Percentiles rank a stretch among this genome's conserved stretches.
These are phyloP conservation scores for Truncatella angustata DNA, from an alignment of 2,329 filamentous ascomycete genomes.

Conservation along the genomic window DNA sequence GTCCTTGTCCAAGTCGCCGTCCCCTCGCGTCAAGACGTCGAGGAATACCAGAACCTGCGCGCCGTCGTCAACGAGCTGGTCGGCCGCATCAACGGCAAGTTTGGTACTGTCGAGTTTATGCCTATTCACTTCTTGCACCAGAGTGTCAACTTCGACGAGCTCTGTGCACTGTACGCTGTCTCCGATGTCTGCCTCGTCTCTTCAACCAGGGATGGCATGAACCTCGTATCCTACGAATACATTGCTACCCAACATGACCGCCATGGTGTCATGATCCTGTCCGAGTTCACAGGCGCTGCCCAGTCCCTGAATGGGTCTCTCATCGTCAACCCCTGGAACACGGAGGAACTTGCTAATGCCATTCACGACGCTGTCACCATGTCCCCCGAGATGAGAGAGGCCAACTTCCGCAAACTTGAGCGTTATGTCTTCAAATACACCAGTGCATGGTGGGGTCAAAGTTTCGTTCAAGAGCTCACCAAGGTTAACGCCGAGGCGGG, in stretches of 20 bases:
- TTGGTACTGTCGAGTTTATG: slow-evolving; percentile 97
- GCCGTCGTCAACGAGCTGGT: slow-evolving; percentile 96
- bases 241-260: slow-evolving; percentile 89
- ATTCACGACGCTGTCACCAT: slow-evolving; percentile 97
- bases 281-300: slow-evolving; percentile 93
- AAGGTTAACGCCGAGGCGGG: slow-evolving; percentile 41
- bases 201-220: slow-evolving; percentile 98
- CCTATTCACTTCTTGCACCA: slow-evolving; percentile 98
- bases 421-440: slow-evolving; percentile 98
- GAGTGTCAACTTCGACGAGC: slow-evolving; percentile 89
- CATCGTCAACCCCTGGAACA: slow-evolving; percentile 98
- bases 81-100: slow-evolving; percentile 94
- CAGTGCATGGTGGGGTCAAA: slow-evolving; percentile 93
- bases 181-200: slow-evolving; percentile 91
- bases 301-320: slow-evolving; percentile 91
- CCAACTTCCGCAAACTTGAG: slow-evolving; percentile 88
- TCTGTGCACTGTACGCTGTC: slow-evolving; percentile 88
- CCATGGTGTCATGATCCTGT: slow-evolving; percentile 91
- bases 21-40: slow-evolving; percentile 90
- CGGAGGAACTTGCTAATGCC: slow-evolving; percentile 87
- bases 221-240: slow-evolving; percentile 96
- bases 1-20: slow-evolving; percentile 95
- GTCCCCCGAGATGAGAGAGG: slow-evolving; percentile 80
- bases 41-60: slow-evolving; percentile 95
- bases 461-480: slow-evolving; percentile 83